Conservation (phyloP, 805 yeast species). For the Wickerhamiella dianesei region DNA sequence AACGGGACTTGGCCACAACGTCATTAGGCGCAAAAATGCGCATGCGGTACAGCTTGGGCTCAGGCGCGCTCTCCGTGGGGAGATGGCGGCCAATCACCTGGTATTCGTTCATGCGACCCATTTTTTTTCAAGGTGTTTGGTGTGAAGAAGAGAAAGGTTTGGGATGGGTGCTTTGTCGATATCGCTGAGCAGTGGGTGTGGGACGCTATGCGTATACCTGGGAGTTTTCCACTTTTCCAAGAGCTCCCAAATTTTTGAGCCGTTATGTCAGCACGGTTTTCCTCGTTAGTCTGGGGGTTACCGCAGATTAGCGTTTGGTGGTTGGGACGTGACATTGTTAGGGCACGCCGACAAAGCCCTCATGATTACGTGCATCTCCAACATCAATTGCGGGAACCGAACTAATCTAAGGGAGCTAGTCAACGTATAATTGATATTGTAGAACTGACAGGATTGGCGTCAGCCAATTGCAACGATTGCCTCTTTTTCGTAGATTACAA, state of each 20-base stretch:
- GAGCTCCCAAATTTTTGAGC: neutral
- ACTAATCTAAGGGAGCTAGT: too few relatives aligned
- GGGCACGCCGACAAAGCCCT: too few relatives aligned
- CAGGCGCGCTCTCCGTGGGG: conserved; percentile 97
- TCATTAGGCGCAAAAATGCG: conserved; percentile 98
- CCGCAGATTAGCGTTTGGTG: too few relatives aligned
- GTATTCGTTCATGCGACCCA: conserved; percentile 79
- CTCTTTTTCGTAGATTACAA: too few relatives aligned
- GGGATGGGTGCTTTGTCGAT: neutral
- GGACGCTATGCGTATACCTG: too few relatives aligned
- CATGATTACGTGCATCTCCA: too few relatives aligned
- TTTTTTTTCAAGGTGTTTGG: neutral
- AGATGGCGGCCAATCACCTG: conserved; percentile 99
- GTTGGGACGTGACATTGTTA: too few relatives aligned
- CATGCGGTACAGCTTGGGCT: conserved; percentile 99
- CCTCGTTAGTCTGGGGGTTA: too few relatives aligned
- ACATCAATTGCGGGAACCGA: too few relatives aligned
- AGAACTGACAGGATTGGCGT: too few relatives aligned
- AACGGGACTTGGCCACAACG: conserved; percentile 99
- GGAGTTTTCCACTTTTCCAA: neutral
- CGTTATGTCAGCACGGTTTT: neutral
- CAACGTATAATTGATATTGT: too few relatives aligned
- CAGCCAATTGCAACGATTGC: too few relatives aligned
- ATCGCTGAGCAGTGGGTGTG: neutral
- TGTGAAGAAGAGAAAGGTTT: neutral